phyloP scores from a whole-genome alignment of 495 filamentous ascomycete genomes.

The Paragyromitra xinjiangensis region DNA sequence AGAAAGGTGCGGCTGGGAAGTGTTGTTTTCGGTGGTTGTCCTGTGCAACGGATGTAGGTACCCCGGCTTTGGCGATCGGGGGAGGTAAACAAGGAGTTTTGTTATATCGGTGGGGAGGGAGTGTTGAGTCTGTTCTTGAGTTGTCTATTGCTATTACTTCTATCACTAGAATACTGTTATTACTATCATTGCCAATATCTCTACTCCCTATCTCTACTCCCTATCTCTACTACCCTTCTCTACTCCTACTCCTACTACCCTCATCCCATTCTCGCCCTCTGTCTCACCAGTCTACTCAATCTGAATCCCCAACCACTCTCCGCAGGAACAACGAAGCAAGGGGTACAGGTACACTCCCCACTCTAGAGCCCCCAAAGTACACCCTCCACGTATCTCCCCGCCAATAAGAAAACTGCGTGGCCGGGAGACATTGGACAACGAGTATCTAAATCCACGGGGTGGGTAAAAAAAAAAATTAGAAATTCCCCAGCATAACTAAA shows the following conservation, averaged over 20 bases:
- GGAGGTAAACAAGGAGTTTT: conserved; percentile 5
- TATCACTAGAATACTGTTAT: neutral
- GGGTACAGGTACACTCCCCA: conserved; percentile 13
- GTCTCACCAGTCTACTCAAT: neutral
- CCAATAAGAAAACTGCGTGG: conserved; percentile 38
- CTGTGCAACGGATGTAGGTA: conserved; percentile 21
- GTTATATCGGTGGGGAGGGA: neutral
- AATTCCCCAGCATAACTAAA: neutral
- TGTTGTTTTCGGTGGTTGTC: conserved; percentile 18
- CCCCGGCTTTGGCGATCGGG: conserved; percentile 24
- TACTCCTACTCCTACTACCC: too few species aligned
- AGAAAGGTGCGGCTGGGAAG: conserved; percentile 1
- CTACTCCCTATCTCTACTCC: neutral
- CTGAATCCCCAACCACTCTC: conserved; percentile 21
- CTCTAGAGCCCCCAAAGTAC: neutral
- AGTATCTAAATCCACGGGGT: conserved; percentile 18
- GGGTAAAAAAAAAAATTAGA: neutral
- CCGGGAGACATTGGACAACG: conserved; percentile 18
- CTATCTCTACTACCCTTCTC: neutral
- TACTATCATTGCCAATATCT: neutral
- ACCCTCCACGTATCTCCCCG: conserved; percentile 25
- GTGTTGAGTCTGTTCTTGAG: neutral
- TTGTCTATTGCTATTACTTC: neutral
- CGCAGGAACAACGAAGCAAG: conserved; percentile 36
- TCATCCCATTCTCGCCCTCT: too few species aligned